Evolutionary conservation across 2,329 filamentous ascomycete genomes (phyloP), one percentile per base, ranked within the genome.

Genomic region (Curvularia spicifera): DNA sequence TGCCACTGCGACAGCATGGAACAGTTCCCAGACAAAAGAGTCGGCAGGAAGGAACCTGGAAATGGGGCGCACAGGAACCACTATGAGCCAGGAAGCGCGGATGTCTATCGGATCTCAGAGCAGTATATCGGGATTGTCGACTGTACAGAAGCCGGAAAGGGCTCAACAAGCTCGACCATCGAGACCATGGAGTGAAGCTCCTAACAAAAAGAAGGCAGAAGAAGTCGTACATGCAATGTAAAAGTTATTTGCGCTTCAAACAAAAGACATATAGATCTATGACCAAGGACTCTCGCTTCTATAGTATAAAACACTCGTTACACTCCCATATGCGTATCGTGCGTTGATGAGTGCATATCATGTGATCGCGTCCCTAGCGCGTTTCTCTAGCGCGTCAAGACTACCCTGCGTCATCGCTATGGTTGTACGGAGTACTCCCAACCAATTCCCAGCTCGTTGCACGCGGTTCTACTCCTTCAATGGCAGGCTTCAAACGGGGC

Each of bases 121-220:
- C 12, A 64, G 63, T 4, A 55, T 68, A 18, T 60, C 60, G 2
- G 66, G 65, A 13, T 67, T 65, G 0, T 26, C 71, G 44, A 62
- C 48, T 33, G 37, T 71, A 26, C 57, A 69, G 28, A 68, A 58
- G 47, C 64, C 67, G 15, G 47, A 65, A 33, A 56, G 35, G 20
- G 63, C 54, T 6, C 52, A 55, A 10, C 61, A 65, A 33, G 62
- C 64, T 26, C 61, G 71, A 40, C 65, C 71, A 15, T 59, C 64
- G 24, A 64, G 71, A 39, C 71, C 71, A 18, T 74, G 71, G 71
- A 73, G 71, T 51, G 69, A 70, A 56, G 56, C 54, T 46, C 66
- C 62, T 20, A 33, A n/a, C 15, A 33, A 20, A 20, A 62, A 53
- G 45, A 56, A 37, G 15, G 45, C 1, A 9, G 53, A 59, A 10